These are phyloP conservation scores for Carex kokanica DNA, from an alignment of 176 grass and related monocot genomes.

Conservation along the genomic window DNA sequence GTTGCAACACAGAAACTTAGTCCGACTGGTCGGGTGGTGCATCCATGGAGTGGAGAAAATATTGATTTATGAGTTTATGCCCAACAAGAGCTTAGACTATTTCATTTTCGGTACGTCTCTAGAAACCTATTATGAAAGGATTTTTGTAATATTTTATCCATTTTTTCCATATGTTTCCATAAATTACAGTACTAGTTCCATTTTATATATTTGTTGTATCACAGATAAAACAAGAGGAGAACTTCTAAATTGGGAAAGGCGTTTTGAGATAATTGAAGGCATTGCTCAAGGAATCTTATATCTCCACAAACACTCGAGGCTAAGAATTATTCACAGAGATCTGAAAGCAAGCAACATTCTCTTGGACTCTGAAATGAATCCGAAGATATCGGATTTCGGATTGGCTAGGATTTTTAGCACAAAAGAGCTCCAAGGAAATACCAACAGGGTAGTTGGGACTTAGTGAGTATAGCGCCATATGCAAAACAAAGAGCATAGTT, in stretches of 20 bases:
- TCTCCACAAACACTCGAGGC: constrained; percentile 5
- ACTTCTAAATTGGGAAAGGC: constrained; percentile 10
- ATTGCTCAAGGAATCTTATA: constrained; percentile 13
- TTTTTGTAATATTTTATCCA: not conserved
- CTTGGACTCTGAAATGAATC: constrained; percentile 9
- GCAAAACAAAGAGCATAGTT: too few species aligned
- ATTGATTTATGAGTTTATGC: constrained; percentile 31
- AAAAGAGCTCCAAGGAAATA: constrained; percentile 3
- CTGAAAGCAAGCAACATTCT: constrained; percentile 16
- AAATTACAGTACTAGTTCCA: too few species aligned
- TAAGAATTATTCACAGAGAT: constrained; percentile 14
- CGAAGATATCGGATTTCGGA: constrained; percentile 24
- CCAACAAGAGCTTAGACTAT: constrained; percentile 29
- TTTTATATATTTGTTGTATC: not conserved
- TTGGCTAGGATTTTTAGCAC: not conserved
- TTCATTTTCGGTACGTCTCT: constrained; percentile 18
- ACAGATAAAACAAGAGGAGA: not conserved
- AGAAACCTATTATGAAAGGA: not conserved
- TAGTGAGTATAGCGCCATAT: not conserved
- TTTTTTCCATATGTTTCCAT: not conserved
- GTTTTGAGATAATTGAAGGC: constrained; percentile 20
- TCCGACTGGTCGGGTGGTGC: constrained; percentile 32
- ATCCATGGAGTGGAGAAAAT: constrained; percentile 24
- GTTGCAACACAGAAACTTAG: constrained; percentile 30
- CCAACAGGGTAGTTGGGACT: not conserved